Percentiles rank a stretch among this genome's conserved stretches.
Conservation (phyloP, 169 alveolate genomes). For the Ichthyophthirius multifiliis region DNA sequence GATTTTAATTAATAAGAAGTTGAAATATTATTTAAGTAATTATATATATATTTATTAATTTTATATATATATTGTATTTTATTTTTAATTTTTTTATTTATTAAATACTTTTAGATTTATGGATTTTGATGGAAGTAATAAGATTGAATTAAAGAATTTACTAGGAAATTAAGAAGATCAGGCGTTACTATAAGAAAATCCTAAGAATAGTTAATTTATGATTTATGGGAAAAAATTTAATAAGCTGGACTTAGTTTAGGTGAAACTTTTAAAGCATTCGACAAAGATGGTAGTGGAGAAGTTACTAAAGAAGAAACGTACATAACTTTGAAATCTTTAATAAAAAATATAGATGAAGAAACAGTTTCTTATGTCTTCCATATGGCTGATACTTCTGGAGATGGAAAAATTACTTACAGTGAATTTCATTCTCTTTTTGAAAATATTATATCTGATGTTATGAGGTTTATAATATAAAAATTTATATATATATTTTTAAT, state of each 20-base stretch:
- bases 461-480: background rate
- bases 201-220: conserved; percentile 24
- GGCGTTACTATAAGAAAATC: conserved; percentile 32
- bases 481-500: background rate
- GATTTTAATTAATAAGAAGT: conserved; percentile 11
- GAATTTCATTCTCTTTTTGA: conserved; percentile 35
- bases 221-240: conserved; percentile 18
- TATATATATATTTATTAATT: background rate
- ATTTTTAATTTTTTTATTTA: too few species aligned
- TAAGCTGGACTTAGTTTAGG: conserved; percentile 18
- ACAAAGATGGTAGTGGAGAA: conserved; percentile 13
- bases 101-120: conserved; percentile 38
- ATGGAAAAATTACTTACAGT: conserved; percentile 18
- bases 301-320: conserved; percentile 24
- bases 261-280: conserved; percentile 26
- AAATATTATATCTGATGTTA: conserved; percentile 16
- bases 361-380: conserved; percentile 25
- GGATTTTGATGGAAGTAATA: conserved; percentile 39
- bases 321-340: background rate
- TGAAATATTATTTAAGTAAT: conserved; percentile 11
- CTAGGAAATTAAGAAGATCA: conserved; percentile 23
- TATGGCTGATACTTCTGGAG: conserved; percentile 41
- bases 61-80: too few species aligned
- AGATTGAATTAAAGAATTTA: conserved; percentile 35
- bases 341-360: background rate